phyloP scores from a whole-genome alignment of 306 rosid species.

The Casuarina glauca region DNA sequence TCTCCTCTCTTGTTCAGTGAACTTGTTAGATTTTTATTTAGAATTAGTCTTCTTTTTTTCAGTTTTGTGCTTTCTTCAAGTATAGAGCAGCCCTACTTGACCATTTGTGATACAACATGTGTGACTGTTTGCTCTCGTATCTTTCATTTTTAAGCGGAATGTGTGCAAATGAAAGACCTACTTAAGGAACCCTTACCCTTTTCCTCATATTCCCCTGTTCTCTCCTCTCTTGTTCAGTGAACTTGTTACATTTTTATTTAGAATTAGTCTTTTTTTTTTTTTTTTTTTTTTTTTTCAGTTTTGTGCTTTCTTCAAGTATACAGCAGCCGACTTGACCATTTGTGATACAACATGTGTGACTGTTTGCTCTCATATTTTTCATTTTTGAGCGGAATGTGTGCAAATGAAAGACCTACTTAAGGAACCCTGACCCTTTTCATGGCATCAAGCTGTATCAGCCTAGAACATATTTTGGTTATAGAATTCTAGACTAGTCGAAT shows the following conservation, averaged over 20 bases:
- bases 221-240: background rate
- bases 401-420: background rate
- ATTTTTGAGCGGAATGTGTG: background rate
- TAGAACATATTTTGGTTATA: background rate
- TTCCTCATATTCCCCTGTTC: background rate
- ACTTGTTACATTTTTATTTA: constrained; percentile 20
- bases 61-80: background rate
- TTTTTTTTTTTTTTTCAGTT: background rate
- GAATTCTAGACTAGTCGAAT: background rate
- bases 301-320: background rate
- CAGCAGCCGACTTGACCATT: background rate
- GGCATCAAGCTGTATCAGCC: background rate
- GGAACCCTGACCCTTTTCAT: background rate
- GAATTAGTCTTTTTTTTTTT: background rate
- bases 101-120: background rate
- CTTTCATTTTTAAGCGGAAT: background rate
- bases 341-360: background rate
- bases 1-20: background rate
- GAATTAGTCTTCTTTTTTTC: background rate
- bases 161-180: background rate
- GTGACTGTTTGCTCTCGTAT: background rate
- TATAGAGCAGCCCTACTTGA: background rate
- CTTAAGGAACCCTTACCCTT: background rate
- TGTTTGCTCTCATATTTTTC: background rate
- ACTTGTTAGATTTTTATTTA: constrained; percentile 21